Percentiles rank a stretch among this genome's conserved stretches.
Evolutionary conservation across 2,329 filamentous ascomycete genomes (phyloP).

Genomic region (Stagonosporopsis cucurbitacearum): DNA sequence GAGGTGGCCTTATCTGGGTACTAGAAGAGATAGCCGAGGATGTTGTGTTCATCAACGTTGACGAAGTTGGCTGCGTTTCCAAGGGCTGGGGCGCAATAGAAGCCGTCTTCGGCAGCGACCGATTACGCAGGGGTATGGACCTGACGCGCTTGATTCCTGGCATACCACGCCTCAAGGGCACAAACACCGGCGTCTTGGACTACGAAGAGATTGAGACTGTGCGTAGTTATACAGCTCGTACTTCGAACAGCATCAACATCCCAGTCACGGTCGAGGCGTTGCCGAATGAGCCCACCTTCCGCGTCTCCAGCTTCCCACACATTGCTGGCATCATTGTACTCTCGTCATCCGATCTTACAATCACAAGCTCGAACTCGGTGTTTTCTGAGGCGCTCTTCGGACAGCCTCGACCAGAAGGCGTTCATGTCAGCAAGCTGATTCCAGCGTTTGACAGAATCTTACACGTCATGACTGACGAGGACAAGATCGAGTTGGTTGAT

Average conservation of each 20-base stretch:
- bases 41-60: slow-evolving; percentile 76
- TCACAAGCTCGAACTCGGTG: slow-evolving; percentile 92
- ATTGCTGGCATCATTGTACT: slow-evolving; percentile 97
- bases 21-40: slow-evolving; percentile 97
- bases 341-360: slow-evolving; percentile 75
- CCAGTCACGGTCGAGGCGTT: slow-evolving; percentile 82
- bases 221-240: slow-evolving; percentile 85
- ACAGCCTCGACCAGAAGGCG: slow-evolving; percentile 80
- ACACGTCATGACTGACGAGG: slow-evolving; percentile 81
- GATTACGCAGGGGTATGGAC: slow-evolving; percentile 71
- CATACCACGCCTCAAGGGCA: slow-evolving; percentile 78
- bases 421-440: slow-evolving; percentile 79
- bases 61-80: slow-evolving; percentile 77
- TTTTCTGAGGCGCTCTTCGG: slow-evolving; percentile 94
- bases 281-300: slow-evolving; percentile 72
- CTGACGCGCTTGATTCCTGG: slow-evolving; percentile 80
- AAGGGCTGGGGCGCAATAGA: slow-evolving; percentile 77
- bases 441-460: slow-evolving; percentile 87
- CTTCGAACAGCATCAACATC: slow-evolving; percentile 77
- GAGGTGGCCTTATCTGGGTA: slow-evolving; percentile 93
- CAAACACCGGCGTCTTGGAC: slow-evolving; percentile 75
- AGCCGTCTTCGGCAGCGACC: slow-evolving; percentile 82
- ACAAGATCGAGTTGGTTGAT: slow-evolving; percentile 81
- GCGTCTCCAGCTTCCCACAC: slow-evolving; percentile 92
- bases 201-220: slow-evolving; percentile 75